These are phyloP conservation scores for Friedmanniomyces simplex DNA, from an alignment of 495 filamentous ascomycete genomes.

Conservation along the genomic window DNA sequence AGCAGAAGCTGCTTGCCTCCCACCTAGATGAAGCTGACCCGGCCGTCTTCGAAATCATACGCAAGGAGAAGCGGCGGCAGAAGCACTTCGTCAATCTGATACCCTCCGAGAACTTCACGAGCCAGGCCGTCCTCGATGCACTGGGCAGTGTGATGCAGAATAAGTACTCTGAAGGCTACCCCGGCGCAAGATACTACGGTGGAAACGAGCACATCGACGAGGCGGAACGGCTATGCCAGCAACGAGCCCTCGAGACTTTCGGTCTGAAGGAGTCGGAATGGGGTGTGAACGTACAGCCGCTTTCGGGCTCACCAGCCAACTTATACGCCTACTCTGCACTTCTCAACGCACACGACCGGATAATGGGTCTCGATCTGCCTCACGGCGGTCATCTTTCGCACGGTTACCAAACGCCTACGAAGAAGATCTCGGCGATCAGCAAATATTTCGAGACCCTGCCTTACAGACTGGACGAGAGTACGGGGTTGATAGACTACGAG, in stretches of 20 bases:
- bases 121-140: conserved; percentile 91
- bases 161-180: conserved; percentile 98
- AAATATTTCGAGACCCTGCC: conserved; percentile 98
- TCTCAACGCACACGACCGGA: conserved; percentile 80
- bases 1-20: conserved; percentile 70
- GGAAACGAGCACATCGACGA: conserved; percentile 94
- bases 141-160: conserved; percentile 99
- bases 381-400: conserved; percentile 96
- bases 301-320: conserved; percentile 93
- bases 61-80: conserved; percentile 92
- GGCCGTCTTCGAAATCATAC: conserved; percentile 71
- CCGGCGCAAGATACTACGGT: conserved; percentile 92
- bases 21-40: conserved; percentile 79
- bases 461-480: conserved; percentile 83
- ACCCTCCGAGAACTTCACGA: conserved; percentile 98
- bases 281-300: conserved; percentile 95
- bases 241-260: conserved; percentile 79
- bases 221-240: conserved; percentile 79
- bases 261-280: conserved; percentile 74
- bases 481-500: conserved; percentile 96
- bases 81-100: conserved; percentile 98
- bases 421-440: conserved; percentile 96
- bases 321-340: conserved; percentile 91
- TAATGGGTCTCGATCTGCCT: conserved; percentile 95
- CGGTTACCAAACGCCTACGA: conserved; percentile 93